phyloP scores from a whole-genome alignment of 306 rosid genomes.

The Ziziphus jujuba region DNA sequence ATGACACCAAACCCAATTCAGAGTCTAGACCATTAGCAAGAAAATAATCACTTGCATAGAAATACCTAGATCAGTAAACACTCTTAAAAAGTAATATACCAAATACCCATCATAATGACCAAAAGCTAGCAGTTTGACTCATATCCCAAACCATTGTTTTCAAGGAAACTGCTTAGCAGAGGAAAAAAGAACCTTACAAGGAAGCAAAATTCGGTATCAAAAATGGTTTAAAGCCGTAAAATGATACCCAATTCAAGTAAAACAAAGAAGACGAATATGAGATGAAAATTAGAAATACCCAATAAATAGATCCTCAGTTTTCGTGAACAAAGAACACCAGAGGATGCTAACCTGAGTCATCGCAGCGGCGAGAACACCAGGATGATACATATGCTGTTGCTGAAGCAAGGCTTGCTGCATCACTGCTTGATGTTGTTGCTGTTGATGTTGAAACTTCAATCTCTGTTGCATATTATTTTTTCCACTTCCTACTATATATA shows the following conservation, averaged over 20 bases:
- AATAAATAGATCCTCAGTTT: background rate
- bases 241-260: background rate
- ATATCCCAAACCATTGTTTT: no score
- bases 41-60: no score
- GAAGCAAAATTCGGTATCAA: no score
- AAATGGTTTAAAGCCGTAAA: no score
- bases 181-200: no score
- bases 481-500: background rate
- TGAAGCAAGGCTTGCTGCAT: slow-evolving; percentile 80
- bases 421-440: slow-evolving; percentile 58
- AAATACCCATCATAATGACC: no score
- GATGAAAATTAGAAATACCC: background rate
- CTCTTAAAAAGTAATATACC: no score
- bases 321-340: background rate
- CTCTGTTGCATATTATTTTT: slow-evolving; percentile 64
- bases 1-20: background rate
- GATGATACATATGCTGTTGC: slow-evolving; percentile 74
- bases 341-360: slow-evolving; percentile 53
- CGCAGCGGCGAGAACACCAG: slow-evolving; percentile 73
- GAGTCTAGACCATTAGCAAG: no score
- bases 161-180: no score
- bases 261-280: background rate
- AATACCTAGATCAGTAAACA: no score
- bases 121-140: no score
- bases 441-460: slow-evolving; percentile 48